These are phyloP conservation scores for Camillea tinctor DNA, from an alignment of 2,329 filamentous ascomycete species.

Conservation along the genomic window DNA sequence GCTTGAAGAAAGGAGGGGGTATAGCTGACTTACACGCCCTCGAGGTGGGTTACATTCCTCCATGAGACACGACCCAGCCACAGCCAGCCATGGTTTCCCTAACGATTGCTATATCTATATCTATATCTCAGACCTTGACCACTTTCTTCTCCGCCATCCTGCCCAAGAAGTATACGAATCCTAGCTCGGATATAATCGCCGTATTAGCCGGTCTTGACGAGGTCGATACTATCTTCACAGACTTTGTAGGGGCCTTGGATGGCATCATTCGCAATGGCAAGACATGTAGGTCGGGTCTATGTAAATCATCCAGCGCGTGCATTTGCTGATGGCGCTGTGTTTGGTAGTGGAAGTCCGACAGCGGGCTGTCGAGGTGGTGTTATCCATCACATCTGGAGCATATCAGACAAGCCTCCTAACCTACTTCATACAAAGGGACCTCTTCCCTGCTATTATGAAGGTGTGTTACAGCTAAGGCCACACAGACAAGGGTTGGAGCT, in stretches of 20 bases:
- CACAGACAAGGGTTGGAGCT: constrained; percentile 2
- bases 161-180: constrained; percentile 89
- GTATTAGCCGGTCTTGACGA: constrained; percentile 86
- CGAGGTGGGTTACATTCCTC: constrained; percentile 60
- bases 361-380: constrained; percentile 76
- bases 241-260: constrained; percentile 83
- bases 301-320: background rate
- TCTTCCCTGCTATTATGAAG: constrained; percentile 95
- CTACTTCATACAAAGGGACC: constrained; percentile 90
- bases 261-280: constrained; percentile 75
- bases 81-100: constrained; percentile 17
- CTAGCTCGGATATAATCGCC: constrained; percentile 90
- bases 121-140: constrained; percentile 71
- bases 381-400: constrained; percentile 86
- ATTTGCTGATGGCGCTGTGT: background rate
- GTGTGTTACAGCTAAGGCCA: constrained; percentile 45
- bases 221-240: constrained; percentile 81
- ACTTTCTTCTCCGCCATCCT: constrained; percentile 81
- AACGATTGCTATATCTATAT: no score
- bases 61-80: background rate
- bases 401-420: constrained; percentile 93
- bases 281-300: constrained; percentile 55
- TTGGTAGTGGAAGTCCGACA: constrained; percentile 67
- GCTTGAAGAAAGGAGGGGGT: constrained; percentile 60
- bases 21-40: constrained; percentile 75